Evolutionary conservation across 352 stramenopile species (phyloP), one percentile per base, ranked within the genome.

Genomic region (Saprolegnia diclina): DNA sequence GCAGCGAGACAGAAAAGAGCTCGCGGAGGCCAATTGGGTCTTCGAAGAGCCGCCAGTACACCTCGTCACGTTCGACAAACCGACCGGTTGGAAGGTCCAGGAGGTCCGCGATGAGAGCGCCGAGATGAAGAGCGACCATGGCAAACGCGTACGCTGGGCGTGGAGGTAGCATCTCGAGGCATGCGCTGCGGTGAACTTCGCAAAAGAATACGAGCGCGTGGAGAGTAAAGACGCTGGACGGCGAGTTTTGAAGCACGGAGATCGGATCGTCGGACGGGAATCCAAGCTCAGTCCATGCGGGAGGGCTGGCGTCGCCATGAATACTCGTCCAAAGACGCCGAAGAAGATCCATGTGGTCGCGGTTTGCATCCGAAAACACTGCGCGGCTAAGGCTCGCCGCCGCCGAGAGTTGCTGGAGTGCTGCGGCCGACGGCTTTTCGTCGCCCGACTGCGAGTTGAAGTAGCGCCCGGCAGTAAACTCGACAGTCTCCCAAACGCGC

Each of bases 31-130:
- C 84, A 40, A 92, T 85, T 0, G 86, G 83, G 73, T 94, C 86
- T 59, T 94, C 86, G 73, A 94, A 94, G 0, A 92, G 74, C 9
- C 81, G 83, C 86, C 86, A 94, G 68, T 92, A 94, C 26, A 85
- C 82, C 9, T 85, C 81, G 71, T 92, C 86, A 0, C 77, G 78
- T 10, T 85, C 86, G 19, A 94, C 68, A 61, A 85, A 94, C 5
- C 76, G 79, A 9, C 86, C 86, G 45, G 91, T 83, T 59, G 78
- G 79, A 10, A 94, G 74, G 67, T 94, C 83, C 46, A 94, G 71
- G 64, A 91, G 65, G 29, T 94, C 83, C 0, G 82, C 74, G 10
- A 90, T 64, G 35, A 92, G 61, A 22, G 85, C 87, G 1, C 76
- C 71, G 21, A 94, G 74, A 55, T 82, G 74, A 9, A 79, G 79